Evolutionary conservation across 257 asterid genomes (phyloP), one percentile per base, ranked within the genome.

Genomic region (Solanum appendiculatum): DNA sequence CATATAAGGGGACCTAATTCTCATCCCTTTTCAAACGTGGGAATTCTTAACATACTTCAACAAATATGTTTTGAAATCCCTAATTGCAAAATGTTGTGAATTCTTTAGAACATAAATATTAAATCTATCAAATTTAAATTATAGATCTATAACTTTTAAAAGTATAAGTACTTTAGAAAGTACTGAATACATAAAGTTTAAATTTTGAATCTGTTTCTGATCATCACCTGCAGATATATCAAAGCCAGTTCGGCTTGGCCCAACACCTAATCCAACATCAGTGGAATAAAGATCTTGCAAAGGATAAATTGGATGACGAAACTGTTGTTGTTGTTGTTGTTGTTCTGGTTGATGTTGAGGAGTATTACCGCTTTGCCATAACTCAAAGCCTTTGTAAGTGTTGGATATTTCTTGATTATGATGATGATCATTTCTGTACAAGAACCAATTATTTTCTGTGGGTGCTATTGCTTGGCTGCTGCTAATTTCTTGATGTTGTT

Each of bases 231-330:
- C 2, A 80, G 40, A 80, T 80, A 80, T 46, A 21, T 80, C 85
- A 6, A 80, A 80, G 18, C 29, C 85, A 29, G 11, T 80, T 48
- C 64, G 20, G 42, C 66, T 80, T 0, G 68, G 54, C 9, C 87
- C 87, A 0, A 70, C 87, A 42, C 83, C 87, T 42, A 69, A 84
- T 27, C 81, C 87, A 51, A 69, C 87, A 48, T 63, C 39, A 48
- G 87, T 33, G 9, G 87, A 70, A 63, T 86, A 86, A 48, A 86
- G 83, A 72, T 86, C 87, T 23, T 86, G 84, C 83, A 86, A 51
- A 29, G 83, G 81, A 72, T 70, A 44, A 25, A 86, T 69, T 33
- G 78, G 87, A 37, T 84, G 81, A 44, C 78, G 64, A 23, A 44
- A 58, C 29, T 69, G 87, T 0, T 44, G 82, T 31, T 42, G 87